Evolutionary conservation across 2,329 filamentous ascomycete species (phyloP), one percentile per base, ranked within the genome.

Genomic region (Cercospora sesami): DNA sequence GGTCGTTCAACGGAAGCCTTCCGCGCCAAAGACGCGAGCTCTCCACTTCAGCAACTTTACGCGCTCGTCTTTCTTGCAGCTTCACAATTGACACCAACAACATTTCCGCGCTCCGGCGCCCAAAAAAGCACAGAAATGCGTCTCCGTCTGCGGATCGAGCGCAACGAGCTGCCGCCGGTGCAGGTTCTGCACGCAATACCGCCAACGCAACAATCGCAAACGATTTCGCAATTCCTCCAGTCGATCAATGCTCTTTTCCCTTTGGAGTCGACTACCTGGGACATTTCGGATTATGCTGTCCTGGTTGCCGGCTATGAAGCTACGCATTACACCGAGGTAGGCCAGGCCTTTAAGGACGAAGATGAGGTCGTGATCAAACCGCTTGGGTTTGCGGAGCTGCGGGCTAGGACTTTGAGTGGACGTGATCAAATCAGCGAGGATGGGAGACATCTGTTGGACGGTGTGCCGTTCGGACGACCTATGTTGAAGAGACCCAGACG

Each of bases 221-320:
- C 92, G 2, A 85, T 97, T 68, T 86, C 91, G 31, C 88, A 90
- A 72, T 86, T 97, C 2, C 83, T 97, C 42, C 88, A 91, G 71
- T 86, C 92, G 69, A 84, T 97, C 72, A 94, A 96, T 79, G 87
- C 91, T 53, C 85, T 91, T 16, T 83, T 97, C 1, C 93, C 94
- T 0, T 86, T 98, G 0, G 93, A 97, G 81, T 89, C 89, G 66
- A 85, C 85, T 48, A 84, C 93, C 68, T 97, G 93, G 92, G 93
- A 92, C 0, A 81, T 97, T 3, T 94, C 97, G 75, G 92, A 97
- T 77, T 98, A 98, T 79, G 87, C 87, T 8, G 92, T 97, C 31
- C 91, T 96, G 79, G 84, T 97, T 3, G 82, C 80, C 18, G 88
- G 86, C 57, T 97, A 92, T 72, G 94, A 98, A 80, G 95, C 92